Percentiles rank a stretch among this genome's conserved stretches.
Conservation (phyloP, 2,329 filamentous ascomycete species). For the Aspergillus piperis region DNA sequence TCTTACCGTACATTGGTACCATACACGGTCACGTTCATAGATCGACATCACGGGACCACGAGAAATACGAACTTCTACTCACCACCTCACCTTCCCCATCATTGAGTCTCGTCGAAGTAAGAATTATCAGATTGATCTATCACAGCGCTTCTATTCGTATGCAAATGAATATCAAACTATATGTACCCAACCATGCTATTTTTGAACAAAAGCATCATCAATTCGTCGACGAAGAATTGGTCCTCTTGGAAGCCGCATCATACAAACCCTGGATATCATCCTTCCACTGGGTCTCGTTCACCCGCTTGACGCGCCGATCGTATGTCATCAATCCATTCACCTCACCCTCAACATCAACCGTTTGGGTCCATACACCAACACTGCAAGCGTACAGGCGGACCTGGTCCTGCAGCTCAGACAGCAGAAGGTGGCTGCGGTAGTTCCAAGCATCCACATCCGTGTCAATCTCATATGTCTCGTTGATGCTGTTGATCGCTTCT, state of each 20-base stretch:
- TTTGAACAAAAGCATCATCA: not conserved
- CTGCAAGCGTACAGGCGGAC: slow-evolving; percentile 62
- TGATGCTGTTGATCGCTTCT: slow-evolving; percentile 60
- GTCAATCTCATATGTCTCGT: slow-evolving; percentile 69
- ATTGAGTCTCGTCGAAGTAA: not conserved
- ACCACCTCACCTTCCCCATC: not conserved
- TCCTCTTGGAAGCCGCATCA: slow-evolving; percentile 50
- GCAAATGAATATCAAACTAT: not conserved
- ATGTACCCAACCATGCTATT: not conserved
- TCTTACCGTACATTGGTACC: not conserved
- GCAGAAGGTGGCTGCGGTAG: slow-evolving; percentile 60
- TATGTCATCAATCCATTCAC: slow-evolving; percentile 72
- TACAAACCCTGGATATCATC: slow-evolving; percentile 62
- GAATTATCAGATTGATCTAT: not conserved
- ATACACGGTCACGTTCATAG: not conserved
- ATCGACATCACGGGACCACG: not conserved
- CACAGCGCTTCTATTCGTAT: not conserved
- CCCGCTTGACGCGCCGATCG: slow-evolving; percentile 60
- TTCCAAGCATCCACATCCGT: slow-evolving; percentile 63
- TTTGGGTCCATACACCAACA: slow-evolving; percentile 72
- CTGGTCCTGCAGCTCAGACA: slow-evolving; percentile 52
- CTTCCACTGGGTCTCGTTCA: slow-evolving; percentile 61
- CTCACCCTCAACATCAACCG: slow-evolving; percentile 72
- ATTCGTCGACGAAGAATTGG: slow-evolving; percentile 2
- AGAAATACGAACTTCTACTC: not conserved